Conservation (phyloP, 108 stramenopile genomes). For the Fistulifera pelliculosa region DNA sequence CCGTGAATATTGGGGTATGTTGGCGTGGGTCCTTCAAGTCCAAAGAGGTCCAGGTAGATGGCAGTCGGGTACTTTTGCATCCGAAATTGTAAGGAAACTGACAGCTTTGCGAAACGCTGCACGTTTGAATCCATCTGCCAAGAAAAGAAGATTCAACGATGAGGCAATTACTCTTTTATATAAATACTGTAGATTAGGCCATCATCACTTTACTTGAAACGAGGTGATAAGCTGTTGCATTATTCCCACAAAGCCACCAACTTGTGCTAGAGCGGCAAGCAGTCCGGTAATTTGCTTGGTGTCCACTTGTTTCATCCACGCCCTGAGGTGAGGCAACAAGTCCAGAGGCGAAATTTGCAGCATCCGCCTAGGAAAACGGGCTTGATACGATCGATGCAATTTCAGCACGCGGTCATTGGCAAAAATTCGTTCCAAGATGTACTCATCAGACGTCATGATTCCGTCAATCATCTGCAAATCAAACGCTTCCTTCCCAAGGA, state of each 20-base stretch:
- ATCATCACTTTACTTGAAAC: too few species aligned
- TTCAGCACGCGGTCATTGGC: conserved; percentile 69
- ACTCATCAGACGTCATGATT: conserved; percentile 70
- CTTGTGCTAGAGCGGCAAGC: too few species aligned
- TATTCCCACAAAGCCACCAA: too few species aligned
- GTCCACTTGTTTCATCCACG: conserved; percentile 2
- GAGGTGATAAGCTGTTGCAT: too few species aligned
- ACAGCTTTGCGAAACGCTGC: too few species aligned
- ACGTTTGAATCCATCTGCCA: too few species aligned
- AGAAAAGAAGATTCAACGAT: too few species aligned
- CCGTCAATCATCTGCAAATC: conserved; percentile 62
- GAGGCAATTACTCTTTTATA: too few species aligned
- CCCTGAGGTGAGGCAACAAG: conserved; percentile 5
- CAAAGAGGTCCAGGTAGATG: background rate
- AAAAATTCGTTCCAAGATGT: conserved; percentile 56
- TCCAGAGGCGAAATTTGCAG: conserved; percentile 7
- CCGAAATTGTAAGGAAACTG: too few species aligned
- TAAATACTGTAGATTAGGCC: too few species aligned
- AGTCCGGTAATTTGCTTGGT: too few species aligned
- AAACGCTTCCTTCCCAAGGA: conserved; percentile 46
- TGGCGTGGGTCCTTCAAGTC: conserved; percentile 40
- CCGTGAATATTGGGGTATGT: conserved; percentile 56
- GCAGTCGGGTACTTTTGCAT: too few species aligned
- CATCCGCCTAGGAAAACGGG: background rate
- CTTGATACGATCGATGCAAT: conserved; percentile 19